phyloP scores from a whole-genome alignment of 176 grass and related monocot genomes.

The Triticum aestivum region IWGSC_CS_RefSeq_v2.1 NC_057812.1:42679614-42680113 shows the following conservation, averaged over 20 bases:
- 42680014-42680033: background rate
- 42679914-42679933: background rate
- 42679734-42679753: background rate
- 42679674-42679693: background rate
- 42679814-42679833: background rate
- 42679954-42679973: background rate
- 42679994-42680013: slow-evolving; percentile 7
- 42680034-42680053: background rate
- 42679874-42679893: background rate
- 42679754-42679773: background rate
- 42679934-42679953: background rate
- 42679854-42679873: background rate
- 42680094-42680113: background rate
- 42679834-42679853: background rate
- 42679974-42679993: background rate
- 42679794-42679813: background rate
- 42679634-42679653: slow-evolving; percentile 7
- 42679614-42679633: background rate
- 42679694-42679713: background rate
- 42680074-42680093: background rate
- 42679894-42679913: background rate
- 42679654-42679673: background rate
- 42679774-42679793: background rate
- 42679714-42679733: background rate
- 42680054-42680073: background rate